Percentiles rank a stretch among this genome's conserved stretches.
phyloP scores from a whole-genome alignment of 2,329 filamentous ascomycete genomes.

The Teratosphaeria gauchensis region DNA sequence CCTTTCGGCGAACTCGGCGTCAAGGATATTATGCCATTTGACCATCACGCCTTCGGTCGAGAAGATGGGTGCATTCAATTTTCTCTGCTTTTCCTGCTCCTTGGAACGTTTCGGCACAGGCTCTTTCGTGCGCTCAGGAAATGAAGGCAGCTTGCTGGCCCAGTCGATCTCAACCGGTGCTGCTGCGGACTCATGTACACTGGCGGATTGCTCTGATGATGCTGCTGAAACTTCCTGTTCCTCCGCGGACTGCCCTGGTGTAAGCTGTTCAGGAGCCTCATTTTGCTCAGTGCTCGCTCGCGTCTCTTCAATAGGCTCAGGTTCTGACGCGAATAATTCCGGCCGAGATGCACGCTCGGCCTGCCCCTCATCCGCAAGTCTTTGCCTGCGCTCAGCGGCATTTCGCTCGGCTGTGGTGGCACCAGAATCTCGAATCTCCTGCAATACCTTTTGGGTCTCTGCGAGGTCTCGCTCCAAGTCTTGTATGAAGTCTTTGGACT shows the following conservation, averaged over 20 bases:
- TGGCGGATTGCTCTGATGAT: not conserved
- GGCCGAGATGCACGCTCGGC: not conserved
- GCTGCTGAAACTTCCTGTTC: not conserved
- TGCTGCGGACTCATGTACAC: not conserved
- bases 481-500: not conserved
- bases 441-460: not conserved
- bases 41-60: constrained; percentile 21
- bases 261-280: too few relatives aligned
- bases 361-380: not conserved
- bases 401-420: not conserved
- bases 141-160: not conserved
- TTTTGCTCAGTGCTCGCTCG: too few relatives aligned
- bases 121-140: not conserved
- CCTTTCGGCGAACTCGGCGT: constrained; percentile 26
- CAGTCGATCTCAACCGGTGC: not conserved
- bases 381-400: not conserved
- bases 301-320: too few relatives aligned
- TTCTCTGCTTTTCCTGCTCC: not conserved
- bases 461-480: not conserved
- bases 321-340: too few relatives aligned
- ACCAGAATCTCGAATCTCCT: not conserved
- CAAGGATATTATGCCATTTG: constrained; percentile 28
- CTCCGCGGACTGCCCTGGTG: too few relatives aligned
- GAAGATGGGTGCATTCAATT: constrained; percentile 9
- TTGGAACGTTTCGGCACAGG: not conserved